Conservation (phyloP, 2,329 filamentous ascomycete species). For the Diaporthe batatas region DNA sequence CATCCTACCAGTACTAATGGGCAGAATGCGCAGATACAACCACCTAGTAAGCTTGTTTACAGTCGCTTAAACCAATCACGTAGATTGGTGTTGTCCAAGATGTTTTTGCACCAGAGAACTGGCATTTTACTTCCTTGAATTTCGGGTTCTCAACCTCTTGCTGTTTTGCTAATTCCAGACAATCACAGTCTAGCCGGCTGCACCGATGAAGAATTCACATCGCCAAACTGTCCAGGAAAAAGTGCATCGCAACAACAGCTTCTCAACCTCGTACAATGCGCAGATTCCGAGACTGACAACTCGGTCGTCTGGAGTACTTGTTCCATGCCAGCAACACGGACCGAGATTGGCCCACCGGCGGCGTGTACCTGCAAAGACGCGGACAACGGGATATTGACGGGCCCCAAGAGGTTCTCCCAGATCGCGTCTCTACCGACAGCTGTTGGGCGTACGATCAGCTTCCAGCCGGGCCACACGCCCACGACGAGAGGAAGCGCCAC, state of each 20-base stretch:
- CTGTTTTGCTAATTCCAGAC: background rate
- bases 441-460: slow-evolving; percentile 7
- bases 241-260: slow-evolving; percentile 10
- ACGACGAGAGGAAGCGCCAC: background rate
- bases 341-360: slow-evolving; percentile 16
- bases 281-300: background rate
- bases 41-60: slow-evolving; percentile 1
- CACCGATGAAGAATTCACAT: slow-evolving; percentile 20
- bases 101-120: too few relatives aligned
- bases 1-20: background rate
- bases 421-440: slow-evolving; percentile 17
- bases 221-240: slow-evolving; percentile 13
- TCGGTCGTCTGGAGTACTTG: slow-evolving; percentile 31
- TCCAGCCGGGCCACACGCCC: slow-evolving; percentile 22
- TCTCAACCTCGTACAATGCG: slow-evolving; percentile 33
- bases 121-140: too few relatives aligned
- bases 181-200: slow-evolving; percentile 28
- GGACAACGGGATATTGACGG: slow-evolving; percentile 1
- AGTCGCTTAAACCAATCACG: fast-evolving
- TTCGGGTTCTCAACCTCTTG: background rate
- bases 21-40: background rate
- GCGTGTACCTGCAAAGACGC: slow-evolving; percentile 28
- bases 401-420: background rate
- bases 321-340: background rate
- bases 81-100: background rate